Conservation (phyloP, 2,329 filamentous ascomycete genomes). For the Aspergillus texensis region DNA sequence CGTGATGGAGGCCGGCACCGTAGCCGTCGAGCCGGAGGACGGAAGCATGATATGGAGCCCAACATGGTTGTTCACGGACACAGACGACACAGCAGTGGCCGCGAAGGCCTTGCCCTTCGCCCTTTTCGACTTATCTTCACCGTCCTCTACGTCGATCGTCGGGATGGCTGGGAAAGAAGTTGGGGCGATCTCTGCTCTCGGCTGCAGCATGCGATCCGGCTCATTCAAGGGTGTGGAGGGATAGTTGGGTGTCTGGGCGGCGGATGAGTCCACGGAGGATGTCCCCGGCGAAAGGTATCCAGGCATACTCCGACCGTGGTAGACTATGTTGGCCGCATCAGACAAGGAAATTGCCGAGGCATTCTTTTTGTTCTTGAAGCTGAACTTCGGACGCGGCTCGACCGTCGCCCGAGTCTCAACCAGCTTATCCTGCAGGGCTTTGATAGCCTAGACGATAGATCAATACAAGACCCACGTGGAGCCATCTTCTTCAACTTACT, state of each 20-base stretch:
- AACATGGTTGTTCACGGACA: constrained; percentile 68
- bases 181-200: constrained; percentile 39
- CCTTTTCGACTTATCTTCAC: constrained; percentile 24
- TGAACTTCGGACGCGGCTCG: constrained; percentile 77
- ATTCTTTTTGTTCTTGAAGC: constrained; percentile 70
- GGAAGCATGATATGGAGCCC: constrained; percentile 78
- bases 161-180: constrained; percentile 40
- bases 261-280: constrained; percentile 46
- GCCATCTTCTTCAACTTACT: constrained; percentile 48
- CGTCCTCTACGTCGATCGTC: constrained; percentile 21
- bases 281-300: constrained; percentile 45
- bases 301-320: constrained; percentile 50
- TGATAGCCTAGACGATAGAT: constrained; percentile 65
- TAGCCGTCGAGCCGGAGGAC: constrained; percentile 68
- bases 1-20: constrained; percentile 72
- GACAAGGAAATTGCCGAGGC: constrained; percentile 57
- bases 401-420: constrained; percentile 69
- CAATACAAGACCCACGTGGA: constrained; percentile 16
- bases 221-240: constrained; percentile 41
- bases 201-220: constrained; percentile 35
- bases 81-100: constrained; percentile 51
- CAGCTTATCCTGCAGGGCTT: constrained; percentile 76
- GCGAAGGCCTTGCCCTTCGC: constrained; percentile 54
- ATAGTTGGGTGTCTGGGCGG: constrained; percentile 38
- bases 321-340: constrained; percentile 58